Evolutionary conservation across 768 basidiomycete species (phyloP).

Genomic region (Lepiota brunneoincarnata): DNA sequence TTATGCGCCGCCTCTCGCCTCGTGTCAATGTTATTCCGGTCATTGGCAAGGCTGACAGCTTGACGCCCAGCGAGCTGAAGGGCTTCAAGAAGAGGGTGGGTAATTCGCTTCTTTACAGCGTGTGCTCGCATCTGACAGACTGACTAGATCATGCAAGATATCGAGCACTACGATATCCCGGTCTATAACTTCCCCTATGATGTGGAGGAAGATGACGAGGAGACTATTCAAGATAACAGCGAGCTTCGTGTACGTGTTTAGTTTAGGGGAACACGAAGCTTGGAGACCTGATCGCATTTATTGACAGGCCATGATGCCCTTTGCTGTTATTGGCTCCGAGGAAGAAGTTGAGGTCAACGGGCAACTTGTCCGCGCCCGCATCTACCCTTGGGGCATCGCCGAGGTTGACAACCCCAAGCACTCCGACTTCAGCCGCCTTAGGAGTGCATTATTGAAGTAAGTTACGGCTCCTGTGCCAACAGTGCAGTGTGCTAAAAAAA

Average conservation of each 20-base stretch:
- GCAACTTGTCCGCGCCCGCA: constrained; percentile 85
- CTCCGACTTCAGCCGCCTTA: constrained; percentile 94
- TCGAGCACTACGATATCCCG: constrained; percentile 96
- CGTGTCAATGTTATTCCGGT: constrained; percentile 99
- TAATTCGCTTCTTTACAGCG: not conserved
- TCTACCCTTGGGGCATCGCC: constrained; percentile 98
- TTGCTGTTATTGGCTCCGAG: constrained; percentile 96
- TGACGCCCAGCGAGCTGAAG: constrained; percentile 89
- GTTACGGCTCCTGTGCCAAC: constrained; percentile 16
- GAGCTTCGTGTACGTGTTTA: constrained; percentile 75
- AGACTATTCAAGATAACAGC: constrained; percentile 96
- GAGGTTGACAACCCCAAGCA: constrained; percentile 99
- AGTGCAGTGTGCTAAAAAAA: constrained; percentile 4
- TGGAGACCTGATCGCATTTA: not conserved
- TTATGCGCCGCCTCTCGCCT: constrained; percentile 97
- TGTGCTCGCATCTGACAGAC: not conserved
- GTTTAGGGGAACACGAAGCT: not conserved
- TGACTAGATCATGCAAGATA: constrained; percentile 95
- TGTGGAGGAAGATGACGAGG: constrained; percentile 98
- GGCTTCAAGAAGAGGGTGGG: constrained; percentile 93
- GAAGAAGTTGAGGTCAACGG: constrained; percentile 95
- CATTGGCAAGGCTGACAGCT: constrained; percentile 91
- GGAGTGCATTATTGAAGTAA: constrained; percentile 89
- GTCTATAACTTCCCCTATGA: constrained; percentile 99
- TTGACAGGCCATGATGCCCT: constrained; percentile 84